These are phyloP conservation scores for Lanmaoa rubissima DNA, from an alignment of 768 basidiomycete species.

Conservation along the genomic window DNA sequence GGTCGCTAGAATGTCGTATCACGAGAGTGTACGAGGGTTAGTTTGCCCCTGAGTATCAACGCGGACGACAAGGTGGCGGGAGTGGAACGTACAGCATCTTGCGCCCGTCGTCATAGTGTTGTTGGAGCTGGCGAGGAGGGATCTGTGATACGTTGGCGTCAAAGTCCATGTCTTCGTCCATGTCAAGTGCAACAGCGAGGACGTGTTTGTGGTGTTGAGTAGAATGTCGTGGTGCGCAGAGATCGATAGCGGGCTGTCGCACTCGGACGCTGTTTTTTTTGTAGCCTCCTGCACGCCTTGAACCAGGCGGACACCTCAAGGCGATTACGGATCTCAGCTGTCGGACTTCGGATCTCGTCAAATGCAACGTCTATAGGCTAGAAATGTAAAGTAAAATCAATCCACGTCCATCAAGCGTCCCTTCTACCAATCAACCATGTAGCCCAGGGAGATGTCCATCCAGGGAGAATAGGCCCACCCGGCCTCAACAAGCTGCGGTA, in stretches of 20 bases:
- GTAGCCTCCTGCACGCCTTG: conserved; percentile 16
- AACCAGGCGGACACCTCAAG: conserved; percentile 34
- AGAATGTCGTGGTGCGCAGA: conserved; percentile 2
- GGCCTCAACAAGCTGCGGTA: conserved; percentile 68
- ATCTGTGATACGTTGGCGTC: conserved; percentile 38
- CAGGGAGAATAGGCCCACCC: conserved; percentile 49
- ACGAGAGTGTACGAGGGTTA: conserved; percentile 6
- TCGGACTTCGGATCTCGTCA: conserved; percentile 37
- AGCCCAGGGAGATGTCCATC: conserved; percentile 61
- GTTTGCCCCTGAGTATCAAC: conserved; percentile 14
- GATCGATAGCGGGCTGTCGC: conserved; percentile 15
- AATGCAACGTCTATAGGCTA: conserved; percentile 15
- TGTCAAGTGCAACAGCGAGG: conserved; percentile 29
- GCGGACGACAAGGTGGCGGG: not conserved
- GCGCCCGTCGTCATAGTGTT: conserved; percentile 40
- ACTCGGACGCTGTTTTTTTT: conserved; percentile 15
- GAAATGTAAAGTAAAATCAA: conserved; percentile 8
- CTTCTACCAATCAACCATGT: conserved; percentile 64
- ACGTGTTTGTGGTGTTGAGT: not conserved
- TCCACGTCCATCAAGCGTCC: conserved; percentile 24
- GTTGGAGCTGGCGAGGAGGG: conserved; percentile 36
- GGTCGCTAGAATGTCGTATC: no score
- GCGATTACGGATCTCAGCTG: conserved; percentile 36
- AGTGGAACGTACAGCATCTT: conserved; percentile 70
- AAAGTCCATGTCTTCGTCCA: conserved; percentile 84